Evolutionary conservation across 1,139 yeast genomes (phyloP).

Genomic region (Debaryomycetaceae sp.): DNA sequence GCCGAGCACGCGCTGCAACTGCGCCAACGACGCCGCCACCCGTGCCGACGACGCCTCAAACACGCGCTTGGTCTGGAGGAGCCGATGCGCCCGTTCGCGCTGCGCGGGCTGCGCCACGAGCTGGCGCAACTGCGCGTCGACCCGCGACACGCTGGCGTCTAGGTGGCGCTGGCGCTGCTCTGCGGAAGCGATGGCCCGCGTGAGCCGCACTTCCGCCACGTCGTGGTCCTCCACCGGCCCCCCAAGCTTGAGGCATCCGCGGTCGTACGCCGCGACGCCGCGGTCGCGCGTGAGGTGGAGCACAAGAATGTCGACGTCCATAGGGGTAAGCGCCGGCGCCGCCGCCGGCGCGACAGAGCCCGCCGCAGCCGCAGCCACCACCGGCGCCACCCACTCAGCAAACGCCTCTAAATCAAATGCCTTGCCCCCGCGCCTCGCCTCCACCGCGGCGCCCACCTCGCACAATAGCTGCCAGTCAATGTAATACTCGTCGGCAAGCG

Average conservation of each 20-base stretch:
- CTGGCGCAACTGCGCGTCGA: conserved; percentile 16
- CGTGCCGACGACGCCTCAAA: conserved; percentile 27
- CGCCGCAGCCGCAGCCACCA: conserved; percentile 7
- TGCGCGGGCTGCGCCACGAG: conserved; percentile 7
- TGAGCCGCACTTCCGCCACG: conserved; percentile 22
- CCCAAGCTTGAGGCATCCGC: conserved; percentile 7
- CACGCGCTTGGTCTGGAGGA: conserved; percentile 17
- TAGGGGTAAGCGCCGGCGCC: conserved; percentile 1
- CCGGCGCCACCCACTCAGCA: neutral
- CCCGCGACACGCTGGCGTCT: conserved; percentile 19
- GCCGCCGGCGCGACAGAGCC: conserved; percentile 3
- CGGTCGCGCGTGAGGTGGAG: conserved; percentile 1
- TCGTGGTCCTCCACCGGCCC: conserved; percentile 21
- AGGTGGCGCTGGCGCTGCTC: conserved; percentile 17
- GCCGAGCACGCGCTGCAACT: conserved; percentile 32
- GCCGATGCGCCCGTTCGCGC: conserved; percentile 4
- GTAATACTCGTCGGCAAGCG: conserved; percentile 21
- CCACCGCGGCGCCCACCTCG: conserved; percentile 12
- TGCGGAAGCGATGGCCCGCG: conserved; percentile 18
- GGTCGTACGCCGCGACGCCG: conserved; percentile 9
- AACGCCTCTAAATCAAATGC: conserved; percentile 16
- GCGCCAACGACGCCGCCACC: conserved; percentile 27
- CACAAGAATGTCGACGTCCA: conserved; percentile 1
- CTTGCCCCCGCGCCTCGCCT: conserved; percentile 11
- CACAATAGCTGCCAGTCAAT: conserved; percentile 22